Conservation (phyloP, 257 asterid genomes). For the Nicotiana attenuata region DNA sequence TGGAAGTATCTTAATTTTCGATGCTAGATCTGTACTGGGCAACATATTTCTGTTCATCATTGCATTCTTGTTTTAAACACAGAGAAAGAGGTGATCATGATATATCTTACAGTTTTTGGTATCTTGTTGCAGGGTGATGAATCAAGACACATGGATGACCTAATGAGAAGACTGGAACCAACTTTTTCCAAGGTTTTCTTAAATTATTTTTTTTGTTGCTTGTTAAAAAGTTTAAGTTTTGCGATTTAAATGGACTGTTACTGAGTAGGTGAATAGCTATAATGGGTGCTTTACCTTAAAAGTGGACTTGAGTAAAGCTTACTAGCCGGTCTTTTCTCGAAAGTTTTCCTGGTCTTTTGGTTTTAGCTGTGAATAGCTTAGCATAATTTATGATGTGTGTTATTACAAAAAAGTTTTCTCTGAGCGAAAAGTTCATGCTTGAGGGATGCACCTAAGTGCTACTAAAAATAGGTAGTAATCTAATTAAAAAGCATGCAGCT, state of each 20-base stretch:
- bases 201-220: constrained; percentile 28
- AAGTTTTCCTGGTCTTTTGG: neutral
- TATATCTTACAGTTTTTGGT: neutral
- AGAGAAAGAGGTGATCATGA: neutral
- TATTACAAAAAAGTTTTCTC: neutral
- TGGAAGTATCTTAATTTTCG: neutral
- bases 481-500: neutral
- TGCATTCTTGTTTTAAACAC: neutral
- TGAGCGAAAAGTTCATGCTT: neutral
- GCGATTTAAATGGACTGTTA: constrained; percentile 4
- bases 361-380: neutral
- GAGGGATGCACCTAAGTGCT: neutral
- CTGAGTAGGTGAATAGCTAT: neutral
- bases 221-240: constrained; percentile 16
- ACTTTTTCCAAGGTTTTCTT: constrained; percentile 56
- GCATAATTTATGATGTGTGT: neutral
- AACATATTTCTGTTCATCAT: neutral
- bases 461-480: neutral
- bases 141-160: constrained; percentile 49
- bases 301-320: neutral
- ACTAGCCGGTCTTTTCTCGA: neutral
- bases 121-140: constrained; percentile 39
- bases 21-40: neutral
- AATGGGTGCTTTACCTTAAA: neutral
- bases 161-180: constrained; percentile 49